A percentile compares a stretch with the other conserved stretches of the same genome.
Evolutionary conservation across 352 stramenopile genomes (phyloP).

Genomic region (Globisporangium apiculatum): DNA sequence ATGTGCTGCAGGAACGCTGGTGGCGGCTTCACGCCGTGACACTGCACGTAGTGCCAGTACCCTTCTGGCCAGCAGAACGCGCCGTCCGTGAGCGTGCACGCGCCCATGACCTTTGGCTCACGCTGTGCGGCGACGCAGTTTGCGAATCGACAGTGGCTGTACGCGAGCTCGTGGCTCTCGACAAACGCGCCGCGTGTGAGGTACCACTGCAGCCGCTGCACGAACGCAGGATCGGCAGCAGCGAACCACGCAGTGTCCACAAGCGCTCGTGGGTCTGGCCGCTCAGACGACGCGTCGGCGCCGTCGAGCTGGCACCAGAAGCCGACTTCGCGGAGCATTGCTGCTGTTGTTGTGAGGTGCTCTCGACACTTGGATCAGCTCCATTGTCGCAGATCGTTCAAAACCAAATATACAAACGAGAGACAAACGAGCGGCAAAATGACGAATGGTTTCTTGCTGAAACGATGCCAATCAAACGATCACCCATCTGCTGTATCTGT

Average conservation of each 20-base stretch:
- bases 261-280: conserved; percentile 37
- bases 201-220: conserved; percentile 42
- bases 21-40: conserved; percentile 60
- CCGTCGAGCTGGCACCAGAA: conserved; percentile 30
- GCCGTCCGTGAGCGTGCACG: conserved; percentile 71
- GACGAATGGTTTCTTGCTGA: too few relatives aligned
- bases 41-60: conserved; percentile 63
- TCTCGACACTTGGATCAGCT: too few relatives aligned
- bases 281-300: conserved; percentile 14
- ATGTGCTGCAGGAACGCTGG: conserved; percentile 55
- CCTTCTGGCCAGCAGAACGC: conserved; percentile 75
- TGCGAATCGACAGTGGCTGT: conserved; percentile 72
- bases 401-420: too few relatives aligned
- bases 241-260: conserved; percentile 49
- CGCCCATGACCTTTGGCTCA: conserved; percentile 48
- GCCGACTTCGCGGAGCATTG: conserved; percentile 38
- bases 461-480: too few relatives aligned
- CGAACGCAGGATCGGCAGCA: conserved; percentile 12
- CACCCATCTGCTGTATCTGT: too few relatives aligned
- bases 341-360: background rate
- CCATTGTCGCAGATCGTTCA: too few relatives aligned
- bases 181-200: conserved; percentile 48
- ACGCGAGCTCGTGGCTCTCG: conserved; percentile 74
- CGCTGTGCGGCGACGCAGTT: conserved; percentile 29
- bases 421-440: too few relatives aligned